A percentile compares a stretch with the other conserved stretches of the same genome.
phyloP scores from a whole-genome alignment of 768 basidiomycete species.

The Cystobasidium ongulense region DNA sequence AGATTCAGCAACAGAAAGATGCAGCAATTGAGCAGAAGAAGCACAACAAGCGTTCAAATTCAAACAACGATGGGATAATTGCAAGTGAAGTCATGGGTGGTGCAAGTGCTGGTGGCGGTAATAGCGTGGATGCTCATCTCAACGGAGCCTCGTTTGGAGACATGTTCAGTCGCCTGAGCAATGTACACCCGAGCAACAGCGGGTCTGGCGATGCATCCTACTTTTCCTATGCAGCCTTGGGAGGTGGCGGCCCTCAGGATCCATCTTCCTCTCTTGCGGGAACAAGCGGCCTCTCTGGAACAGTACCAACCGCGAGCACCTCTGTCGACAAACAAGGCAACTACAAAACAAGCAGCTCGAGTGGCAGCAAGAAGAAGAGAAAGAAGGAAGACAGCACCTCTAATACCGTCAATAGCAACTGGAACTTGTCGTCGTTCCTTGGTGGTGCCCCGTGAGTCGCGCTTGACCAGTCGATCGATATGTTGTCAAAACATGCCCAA shows the following conservation, averaged over 20 bases:
- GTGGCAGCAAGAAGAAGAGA: not conserved
- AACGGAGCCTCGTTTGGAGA: not conserved
- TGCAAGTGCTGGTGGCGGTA: not conserved
- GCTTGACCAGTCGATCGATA: not conserved
- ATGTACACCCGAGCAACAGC: not conserved
- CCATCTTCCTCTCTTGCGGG: not conserved
- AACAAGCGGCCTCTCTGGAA: not conserved
- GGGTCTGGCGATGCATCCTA: not conserved
- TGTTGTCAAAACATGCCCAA: not conserved
- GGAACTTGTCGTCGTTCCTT: constrained; percentile 5
- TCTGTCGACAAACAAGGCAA: not conserved
- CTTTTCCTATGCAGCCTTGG: not conserved
- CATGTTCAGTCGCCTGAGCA: not conserved
- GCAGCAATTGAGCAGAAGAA: constrained; percentile 9
- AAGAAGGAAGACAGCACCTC: constrained; percentile 2
- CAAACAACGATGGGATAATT: not conserved
- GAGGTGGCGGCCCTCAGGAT: not conserved
- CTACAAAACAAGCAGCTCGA: not conserved
- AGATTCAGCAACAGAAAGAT: constrained; percentile 17
- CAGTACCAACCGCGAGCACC: not conserved
- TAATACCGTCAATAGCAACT: not conserved
- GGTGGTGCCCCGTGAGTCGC: not conserved
- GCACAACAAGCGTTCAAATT: not conserved
- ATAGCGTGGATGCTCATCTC: not conserved
- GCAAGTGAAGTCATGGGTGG: not conserved